Evolutionary conservation across 169 alveolate genomes (phyloP).

Genomic region (Pseudocohnilembus persalinus): DNA sequence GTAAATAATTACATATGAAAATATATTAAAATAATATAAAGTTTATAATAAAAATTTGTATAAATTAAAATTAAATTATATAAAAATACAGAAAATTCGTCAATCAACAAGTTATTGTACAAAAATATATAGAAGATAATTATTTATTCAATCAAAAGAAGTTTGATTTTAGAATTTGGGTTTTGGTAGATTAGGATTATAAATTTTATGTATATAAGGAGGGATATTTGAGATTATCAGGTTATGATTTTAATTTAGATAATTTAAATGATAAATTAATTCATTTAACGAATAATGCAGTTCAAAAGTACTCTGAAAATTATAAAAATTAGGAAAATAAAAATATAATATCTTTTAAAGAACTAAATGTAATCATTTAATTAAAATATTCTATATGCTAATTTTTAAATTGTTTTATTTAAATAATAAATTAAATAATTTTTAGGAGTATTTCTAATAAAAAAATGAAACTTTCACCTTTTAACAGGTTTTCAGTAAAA

Average conservation of each 20-base stretch:
- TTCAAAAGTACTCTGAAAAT: slow-evolving; percentile 66
- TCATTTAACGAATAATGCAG: slow-evolving; percentile 81
- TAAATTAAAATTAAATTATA: slow-evolving; percentile 36
- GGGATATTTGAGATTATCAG: slow-evolving; percentile 65
- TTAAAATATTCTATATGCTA: not conserved
- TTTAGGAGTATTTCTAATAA: slow-evolving; percentile 17
- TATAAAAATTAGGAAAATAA: slow-evolving; percentile 80
- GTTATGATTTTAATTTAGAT: slow-evolving; percentile 55
- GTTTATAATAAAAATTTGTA: too few species aligned
- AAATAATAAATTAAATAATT: slow-evolving; percentile 13
- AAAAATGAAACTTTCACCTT: slow-evolving; percentile 31
- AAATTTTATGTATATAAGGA: slow-evolving; percentile 71
- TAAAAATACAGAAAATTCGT: slow-evolving; percentile 43
- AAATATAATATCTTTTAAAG: slow-evolving; percentile 67
- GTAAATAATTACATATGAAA: too few species aligned
- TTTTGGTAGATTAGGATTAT: slow-evolving; percentile 56
- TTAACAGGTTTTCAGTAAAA: slow-evolving; percentile 20
- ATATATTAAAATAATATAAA: too few species aligned
- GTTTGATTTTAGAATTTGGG: slow-evolving; percentile 84
- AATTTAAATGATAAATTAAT: slow-evolving; percentile 52
- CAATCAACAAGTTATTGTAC: slow-evolving; percentile 62
- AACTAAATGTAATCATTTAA: slow-evolving; percentile 47
- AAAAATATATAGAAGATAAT: slow-evolving; percentile 81
- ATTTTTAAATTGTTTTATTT: slow-evolving; percentile 18
- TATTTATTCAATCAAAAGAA: slow-evolving; percentile 68